phyloP scores from a whole-genome alignment of 2,329 filamentous ascomycete species.

The Canariomyces notabilis region DNA sequence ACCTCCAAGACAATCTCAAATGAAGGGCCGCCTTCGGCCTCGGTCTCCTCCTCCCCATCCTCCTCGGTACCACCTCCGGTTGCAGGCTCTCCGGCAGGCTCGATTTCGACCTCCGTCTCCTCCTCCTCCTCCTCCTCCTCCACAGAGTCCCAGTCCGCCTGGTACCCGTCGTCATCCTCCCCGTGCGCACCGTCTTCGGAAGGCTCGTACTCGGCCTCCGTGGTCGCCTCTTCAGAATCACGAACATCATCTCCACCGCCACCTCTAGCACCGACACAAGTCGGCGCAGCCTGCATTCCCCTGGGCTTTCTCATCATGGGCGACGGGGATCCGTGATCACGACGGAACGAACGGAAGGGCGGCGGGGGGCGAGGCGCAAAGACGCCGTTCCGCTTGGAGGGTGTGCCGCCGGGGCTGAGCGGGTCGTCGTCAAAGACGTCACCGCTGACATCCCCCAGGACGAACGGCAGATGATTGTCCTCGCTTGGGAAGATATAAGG shows the following conservation, averaged over 20 bases:
- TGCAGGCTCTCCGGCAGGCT: neutral
- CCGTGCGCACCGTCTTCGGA: neutral
- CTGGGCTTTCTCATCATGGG: neutral
- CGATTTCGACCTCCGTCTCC: neutral
- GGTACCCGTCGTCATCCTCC: neutral
- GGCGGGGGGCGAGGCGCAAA: neutral
- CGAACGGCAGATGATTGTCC: neutral
- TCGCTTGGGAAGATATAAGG: neutral
- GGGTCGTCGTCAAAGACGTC: neutral
- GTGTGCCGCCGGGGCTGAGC: neutral
- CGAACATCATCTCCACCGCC: neutral
- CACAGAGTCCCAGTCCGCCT: too few species aligned
- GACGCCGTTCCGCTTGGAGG: neutral
- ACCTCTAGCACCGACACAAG: neutral
- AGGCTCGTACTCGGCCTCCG: neutral
- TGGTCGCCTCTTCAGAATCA: neutral
- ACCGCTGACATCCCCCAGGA: neutral
- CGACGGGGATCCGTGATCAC: neutral
- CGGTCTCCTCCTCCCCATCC: neutral
- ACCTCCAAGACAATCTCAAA: neutral
- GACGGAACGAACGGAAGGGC: neutral
- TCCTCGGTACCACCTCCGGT: neutral
- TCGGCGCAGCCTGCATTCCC: neutral
- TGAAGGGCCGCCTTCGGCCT: neutral
- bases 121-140: neutral